These are phyloP conservation scores for Nakazawaea ernobii DNA, from an alignment of 805 yeast genomes.

Conservation along the genomic window DNA sequence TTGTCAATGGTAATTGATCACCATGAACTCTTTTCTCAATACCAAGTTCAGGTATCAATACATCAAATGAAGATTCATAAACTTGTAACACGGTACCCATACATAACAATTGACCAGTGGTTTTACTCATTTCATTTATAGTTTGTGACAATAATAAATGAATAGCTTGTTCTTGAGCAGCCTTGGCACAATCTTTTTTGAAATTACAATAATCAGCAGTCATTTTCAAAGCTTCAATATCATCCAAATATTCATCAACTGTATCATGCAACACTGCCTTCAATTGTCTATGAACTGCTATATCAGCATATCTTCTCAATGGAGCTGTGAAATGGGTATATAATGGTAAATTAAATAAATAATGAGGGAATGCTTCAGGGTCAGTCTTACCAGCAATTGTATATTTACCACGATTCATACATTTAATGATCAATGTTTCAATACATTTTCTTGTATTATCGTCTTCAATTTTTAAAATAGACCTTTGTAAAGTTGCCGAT, in stretches of 20 bases:
- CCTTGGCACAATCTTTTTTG: slow-evolving; percentile 89
- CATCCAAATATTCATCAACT: slow-evolving; percentile 39
- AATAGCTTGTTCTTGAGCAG: slow-evolving; percentile 92
- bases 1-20: slow-evolving; percentile 86
- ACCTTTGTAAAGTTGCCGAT: slow-evolving; percentile 64
- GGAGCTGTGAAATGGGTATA: slow-evolving; percentile 96
- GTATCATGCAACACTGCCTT: slow-evolving; percentile 50
- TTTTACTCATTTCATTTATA: slow-evolving; percentile 63
- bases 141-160: slow-evolving; percentile 82
- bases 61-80: slow-evolving; percentile 94
- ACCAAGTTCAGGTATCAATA: slow-evolving; percentile 86
- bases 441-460: slow-evolving; percentile 61
- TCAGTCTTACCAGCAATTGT: slow-evolving; percentile 85
- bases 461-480: slow-evolving; percentile 61
- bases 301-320: slow-evolving; percentile 84
- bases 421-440: slow-evolving; percentile 74
- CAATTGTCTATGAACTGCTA: slow-evolving; percentile 88
- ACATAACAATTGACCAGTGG: slow-evolving; percentile 76
- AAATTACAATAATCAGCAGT: slow-evolving; percentile 91
- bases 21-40: slow-evolving; percentile 96
- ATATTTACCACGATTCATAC: slow-evolving; percentile 82
- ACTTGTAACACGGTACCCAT: slow-evolving; percentile 89
- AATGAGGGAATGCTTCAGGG: slow-evolving; percentile 72
- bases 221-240: slow-evolving; percentile 66
- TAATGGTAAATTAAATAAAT: slow-evolving; percentile 73